Evolutionary conservation across 2,329 filamentous ascomycete genomes (phyloP), one percentile per base, ranked within the genome.

Genomic region (Penicillium sp.): DNA sequence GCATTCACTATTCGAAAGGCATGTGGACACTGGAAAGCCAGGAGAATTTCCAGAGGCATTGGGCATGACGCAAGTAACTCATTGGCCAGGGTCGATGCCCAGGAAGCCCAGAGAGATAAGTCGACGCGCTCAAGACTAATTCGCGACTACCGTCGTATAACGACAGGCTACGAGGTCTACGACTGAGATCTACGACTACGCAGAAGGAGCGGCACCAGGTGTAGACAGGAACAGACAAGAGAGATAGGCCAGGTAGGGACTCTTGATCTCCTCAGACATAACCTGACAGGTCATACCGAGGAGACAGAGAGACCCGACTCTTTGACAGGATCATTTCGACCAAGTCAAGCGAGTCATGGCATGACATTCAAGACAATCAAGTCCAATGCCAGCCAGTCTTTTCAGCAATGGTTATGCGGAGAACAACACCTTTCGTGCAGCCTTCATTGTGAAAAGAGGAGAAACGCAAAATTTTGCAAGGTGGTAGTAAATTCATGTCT

Each of bases 351-450:
- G 63, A 71, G 66, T 64, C 58, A 56, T 58, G 58, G 59, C 61
- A 51, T 55, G 59, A 16, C 58, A 63, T 40, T 45, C 37, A 52
- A 53, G 59, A 59, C 57, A 46, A 46, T 19, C 42, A 25, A 61
- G 55, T 61, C 63, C 45, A 58, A 52, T 58, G 57, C 53, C 63
- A 64, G 62, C 64, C 69, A 74, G 64, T 67, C 71, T 72, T 75
- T 75, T 79, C 80, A 82, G 73, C 80, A 83, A 84, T 84, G 82
- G 82, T 84, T 84, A 81, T 80, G 76, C 82, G 82, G 82, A 79
- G 77, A 72, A 69, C 77, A 77, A 80, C 82, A 84, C 82, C 82
- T 78, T 73, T 77, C 73, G 82, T 84, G 83, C 83, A 81, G 81
- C 82, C 82, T 84, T 81, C 82, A 84, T 84, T 83, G 81, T 79